A percentile compares a stretch with the other conserved stretches of the same genome.
These are phyloP conservation scores for Fraxinus floribunda DNA, from an alignment of 305 asterid species.

Conservation along the genomic window DNA sequence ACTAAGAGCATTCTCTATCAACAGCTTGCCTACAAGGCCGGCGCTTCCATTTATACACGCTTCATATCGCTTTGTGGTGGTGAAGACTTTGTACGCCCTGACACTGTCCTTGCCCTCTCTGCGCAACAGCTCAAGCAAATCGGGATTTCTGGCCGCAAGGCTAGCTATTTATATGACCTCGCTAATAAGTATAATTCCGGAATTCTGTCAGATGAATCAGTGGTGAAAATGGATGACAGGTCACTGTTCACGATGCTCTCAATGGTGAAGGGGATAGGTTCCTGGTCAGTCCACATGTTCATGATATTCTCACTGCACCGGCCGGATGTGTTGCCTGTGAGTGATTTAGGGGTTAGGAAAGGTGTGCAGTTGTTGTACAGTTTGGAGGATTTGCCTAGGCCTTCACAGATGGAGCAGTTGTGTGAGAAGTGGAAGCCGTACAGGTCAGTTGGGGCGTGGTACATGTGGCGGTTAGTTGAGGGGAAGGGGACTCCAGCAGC, in stretches of 20 bases:
- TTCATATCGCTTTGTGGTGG: slow-evolving; percentile 82
- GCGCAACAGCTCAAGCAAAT: slow-evolving; percentile 83
- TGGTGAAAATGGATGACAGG: slow-evolving; percentile 92
- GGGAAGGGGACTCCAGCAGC: slow-evolving; percentile 60
- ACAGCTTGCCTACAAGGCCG: slow-evolving; percentile 89
- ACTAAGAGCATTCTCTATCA: slow-evolving; percentile 83
- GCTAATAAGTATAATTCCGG: slow-evolving; percentile 79
- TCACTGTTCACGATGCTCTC: slow-evolving; percentile 86
- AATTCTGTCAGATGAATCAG: slow-evolving; percentile 71
- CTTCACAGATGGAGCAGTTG: slow-evolving; percentile 81
- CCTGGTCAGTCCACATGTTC: slow-evolving; percentile 99
- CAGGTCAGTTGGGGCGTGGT: slow-evolving; percentile 95
- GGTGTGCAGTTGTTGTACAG: slow-evolving; percentile 83
- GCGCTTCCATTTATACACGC: slow-evolving; percentile 74
- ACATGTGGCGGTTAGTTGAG: slow-evolving; percentile 88
- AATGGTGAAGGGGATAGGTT: slow-evolving; percentile 97
- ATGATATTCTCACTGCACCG: slow-evolving; percentile 91
- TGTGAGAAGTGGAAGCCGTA: slow-evolving; percentile 97
- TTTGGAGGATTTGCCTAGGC: slow-evolving; percentile 85
- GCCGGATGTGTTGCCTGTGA: slow-evolving; percentile 93
- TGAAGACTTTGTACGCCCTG: slow-evolving; percentile 61
- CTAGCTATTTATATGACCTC: slow-evolving; percentile 79
- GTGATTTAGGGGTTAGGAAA: slow-evolving; percentile 94
- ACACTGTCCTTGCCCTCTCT: slow-evolving; percentile 63
- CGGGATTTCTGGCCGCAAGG: slow-evolving; percentile 89